Evolutionary conservation across 1,284 basidiomycete genomes (phyloP).

Genomic region (Cryptococcus sp.): DNA sequence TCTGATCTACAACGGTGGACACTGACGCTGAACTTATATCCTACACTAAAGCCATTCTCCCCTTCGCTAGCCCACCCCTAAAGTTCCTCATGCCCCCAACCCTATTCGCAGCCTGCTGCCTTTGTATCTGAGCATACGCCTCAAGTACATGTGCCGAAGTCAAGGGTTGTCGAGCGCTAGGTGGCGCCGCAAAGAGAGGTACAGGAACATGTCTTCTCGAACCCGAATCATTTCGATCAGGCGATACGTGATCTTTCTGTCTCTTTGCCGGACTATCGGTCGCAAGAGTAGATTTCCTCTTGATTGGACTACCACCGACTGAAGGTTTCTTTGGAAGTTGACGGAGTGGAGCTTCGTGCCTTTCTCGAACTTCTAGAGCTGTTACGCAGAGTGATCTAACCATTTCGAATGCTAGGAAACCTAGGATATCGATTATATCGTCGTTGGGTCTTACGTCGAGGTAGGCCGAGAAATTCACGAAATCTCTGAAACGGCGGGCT

Average conservation of each 20-base stretch:
- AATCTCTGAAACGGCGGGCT: constrained; percentile 94
- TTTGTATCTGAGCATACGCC: constrained; percentile 81
- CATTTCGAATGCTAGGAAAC: constrained; percentile 96
- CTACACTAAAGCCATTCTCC: constrained; percentile 73
- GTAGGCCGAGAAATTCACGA: constrained; percentile 82
- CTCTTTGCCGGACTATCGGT: constrained; percentile 11
- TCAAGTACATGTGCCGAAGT: constrained; percentile 80
- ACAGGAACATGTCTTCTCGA: constrained; percentile 41
- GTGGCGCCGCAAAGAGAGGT: constrained; percentile 70
- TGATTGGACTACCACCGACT: not conserved
- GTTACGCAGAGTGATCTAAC: constrained; percentile 86
- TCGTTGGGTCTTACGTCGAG: constrained; percentile 90
- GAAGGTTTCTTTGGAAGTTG: constrained; percentile 2
- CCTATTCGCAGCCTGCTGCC: constrained; percentile 70
- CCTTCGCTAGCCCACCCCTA: constrained; percentile 74
- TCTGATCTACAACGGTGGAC: too few species aligned
- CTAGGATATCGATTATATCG: constrained; percentile 93
- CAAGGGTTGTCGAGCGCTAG: constrained; percentile 70
- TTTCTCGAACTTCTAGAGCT: constrained; percentile 62
- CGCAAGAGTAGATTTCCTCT: constrained; percentile 14
- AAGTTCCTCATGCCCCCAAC: constrained; percentile 82
- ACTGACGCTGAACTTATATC: not conserved
- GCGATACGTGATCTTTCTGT: constrained; percentile 45
- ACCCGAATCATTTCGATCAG: constrained; percentile 50
- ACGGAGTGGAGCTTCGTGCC: constrained; percentile 21